Evolutionary conservation across 1,284 basidiomycete species (phyloP).

Genomic region (Ustilago cynodontis): DNA sequence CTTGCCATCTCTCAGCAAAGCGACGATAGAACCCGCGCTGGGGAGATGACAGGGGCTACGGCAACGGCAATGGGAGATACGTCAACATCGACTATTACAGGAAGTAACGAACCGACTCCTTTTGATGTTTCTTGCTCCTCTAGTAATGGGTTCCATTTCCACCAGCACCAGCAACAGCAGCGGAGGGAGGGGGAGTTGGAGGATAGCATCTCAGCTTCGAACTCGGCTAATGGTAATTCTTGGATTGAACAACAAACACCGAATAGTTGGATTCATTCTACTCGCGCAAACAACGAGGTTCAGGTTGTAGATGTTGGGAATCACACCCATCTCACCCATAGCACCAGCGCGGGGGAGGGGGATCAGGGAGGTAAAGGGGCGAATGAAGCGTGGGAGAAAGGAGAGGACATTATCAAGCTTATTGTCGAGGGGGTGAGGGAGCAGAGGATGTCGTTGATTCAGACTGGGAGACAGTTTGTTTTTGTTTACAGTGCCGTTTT

Average conservation of each 20-base stretch:
- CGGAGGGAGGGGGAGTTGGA: neutral
- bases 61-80: constrained; percentile 18
- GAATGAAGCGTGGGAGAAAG: constrained; percentile 30
- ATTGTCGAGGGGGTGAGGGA: constrained; percentile 57
- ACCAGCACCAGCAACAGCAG: neutral
- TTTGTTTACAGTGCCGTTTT: constrained; percentile 65
- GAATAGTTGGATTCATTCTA: constrained; percentile 16
- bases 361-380: neutral
- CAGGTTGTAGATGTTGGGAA: constrained; percentile 4
- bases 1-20: constrained; percentile 32
- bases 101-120: constrained; percentile 48
- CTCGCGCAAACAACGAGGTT: constrained; percentile 7
- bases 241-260: constrained; percentile 15
- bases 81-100: constrained; percentile 40
- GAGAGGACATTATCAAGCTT: constrained; percentile 44
- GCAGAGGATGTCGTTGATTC: constrained; percentile 68
- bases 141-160: constrained; percentile 6
- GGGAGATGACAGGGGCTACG: neutral
- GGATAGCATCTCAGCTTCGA: constrained; percentile 28
- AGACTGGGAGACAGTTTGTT: constrained; percentile 67
- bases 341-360: too few species aligned
- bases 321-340: constrained; percentile 7
- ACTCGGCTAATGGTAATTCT: constrained; percentile 14
- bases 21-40: neutral
- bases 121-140: constrained; percentile 31